phyloP scores from a whole-genome alignment of 345 rosid species.

The Rhodomyrtus tomentosa region DNA sequence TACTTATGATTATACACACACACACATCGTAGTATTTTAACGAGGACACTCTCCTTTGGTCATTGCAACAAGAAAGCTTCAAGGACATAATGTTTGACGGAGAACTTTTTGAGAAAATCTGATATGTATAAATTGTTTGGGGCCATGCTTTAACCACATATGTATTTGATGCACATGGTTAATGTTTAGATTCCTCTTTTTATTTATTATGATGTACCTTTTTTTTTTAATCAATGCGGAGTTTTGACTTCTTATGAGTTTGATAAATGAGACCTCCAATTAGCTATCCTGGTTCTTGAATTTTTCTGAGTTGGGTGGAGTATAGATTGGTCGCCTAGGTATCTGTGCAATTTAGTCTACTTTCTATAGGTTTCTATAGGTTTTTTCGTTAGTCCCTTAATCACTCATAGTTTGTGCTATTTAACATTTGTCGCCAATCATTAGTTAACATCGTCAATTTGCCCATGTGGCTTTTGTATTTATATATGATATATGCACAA shows the following conservation, averaged over 20 bases:
- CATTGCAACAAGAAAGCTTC: not conserved
- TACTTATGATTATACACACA: too few species aligned
- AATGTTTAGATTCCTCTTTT: not conserved
- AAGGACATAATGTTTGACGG: not conserved
- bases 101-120: not conserved
- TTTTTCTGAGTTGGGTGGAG: not conserved
- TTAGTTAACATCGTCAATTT: not conserved
- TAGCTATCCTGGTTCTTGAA: not conserved
- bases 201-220: not conserved
- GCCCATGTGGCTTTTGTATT: accelerated
- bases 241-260: not conserved
- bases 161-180: accelerated
- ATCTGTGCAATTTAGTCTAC: not conserved
- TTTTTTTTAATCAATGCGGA: not conserved
- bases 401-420: not conserved
- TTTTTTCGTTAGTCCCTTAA: not conserved
- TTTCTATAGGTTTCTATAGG: not conserved
- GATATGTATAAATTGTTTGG: not conserved
- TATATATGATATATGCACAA: too few species aligned
- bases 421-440: not conserved
- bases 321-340: not conserved
- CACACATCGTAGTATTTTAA: not conserved
- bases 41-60: not conserved
- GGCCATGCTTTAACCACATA: not conserved
- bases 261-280: not conserved